Base-by-base conservation (phyloP, 345 rosid genomes). In the Lepidium didymum region DNA sequence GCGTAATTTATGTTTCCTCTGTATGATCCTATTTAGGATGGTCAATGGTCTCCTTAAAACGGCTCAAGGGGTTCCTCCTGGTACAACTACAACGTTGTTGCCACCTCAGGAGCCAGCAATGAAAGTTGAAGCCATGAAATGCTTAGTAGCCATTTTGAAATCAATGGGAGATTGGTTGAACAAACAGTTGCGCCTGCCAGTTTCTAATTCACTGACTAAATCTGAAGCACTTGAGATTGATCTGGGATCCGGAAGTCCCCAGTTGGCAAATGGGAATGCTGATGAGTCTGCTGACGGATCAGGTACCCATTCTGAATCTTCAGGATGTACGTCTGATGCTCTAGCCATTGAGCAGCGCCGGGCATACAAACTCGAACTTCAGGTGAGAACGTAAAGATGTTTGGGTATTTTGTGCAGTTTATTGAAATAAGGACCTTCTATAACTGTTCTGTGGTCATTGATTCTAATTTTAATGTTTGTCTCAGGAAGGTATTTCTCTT, bases 121-220 rank as follows among this genome's bases (percentile, higher is more conserved):
- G 72, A 80, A 89, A 72, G 81, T 86, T 74, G 97, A 91, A 81
- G 90, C 97, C 64, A 92, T 88, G 75, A 91, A 85, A 81, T 86
- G 96, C 83, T 80, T 91, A 81, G 97, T 82, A 69, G 74, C 81
- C 75, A 84, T 91, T 69, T 79, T 81, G 67, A 88, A 77, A 70
- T 91, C 96, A 33, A 88, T 91, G 92, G 91, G 92, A 79, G 70
- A 79, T 42, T 91, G 96, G 96, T 82, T 88, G 93, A 86, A 84
- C 69, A 88, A 85, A 69, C 91, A 88, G 67, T 68, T 75, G 59
- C 68, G 68, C 64, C 56, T 72, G 25, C 77, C 80, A 58, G 67
- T 33, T 51, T 58, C 62, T 75, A 35, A 42, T 64, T 75, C 71
- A 8, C 25, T 58, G 41, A 64, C 49, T 63, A 75, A 49, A 49